Conservation (phyloP, 352 stramenopile species). For the Achlya hypogyna region DNA sequence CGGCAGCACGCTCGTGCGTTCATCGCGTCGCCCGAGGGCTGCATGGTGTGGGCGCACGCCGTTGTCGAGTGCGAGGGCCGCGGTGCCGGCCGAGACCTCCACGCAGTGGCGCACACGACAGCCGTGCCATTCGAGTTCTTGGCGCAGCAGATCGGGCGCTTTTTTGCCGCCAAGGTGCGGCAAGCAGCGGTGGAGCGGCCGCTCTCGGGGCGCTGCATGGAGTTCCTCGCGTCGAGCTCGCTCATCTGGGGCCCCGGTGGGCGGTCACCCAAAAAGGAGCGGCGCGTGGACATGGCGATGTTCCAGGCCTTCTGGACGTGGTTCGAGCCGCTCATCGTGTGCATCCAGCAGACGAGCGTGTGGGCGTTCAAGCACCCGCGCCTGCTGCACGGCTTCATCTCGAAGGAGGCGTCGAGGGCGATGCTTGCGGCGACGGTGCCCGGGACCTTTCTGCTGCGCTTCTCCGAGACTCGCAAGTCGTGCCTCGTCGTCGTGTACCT, state of each 20-base stretch:
- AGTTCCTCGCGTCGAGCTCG: conserved; percentile 64
- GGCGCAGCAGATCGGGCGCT: conserved; percentile 58
- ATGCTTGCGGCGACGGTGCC: conserved; percentile 60
- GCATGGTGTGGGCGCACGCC: conserved; percentile 56
- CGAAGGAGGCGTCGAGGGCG: conserved; percentile 63
- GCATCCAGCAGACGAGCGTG: conserved; percentile 44
- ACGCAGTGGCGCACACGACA: background rate
- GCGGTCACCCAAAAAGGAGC: conserved; percentile 28
- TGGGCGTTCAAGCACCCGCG: conserved; percentile 68
- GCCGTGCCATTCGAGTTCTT: conserved; percentile 47
- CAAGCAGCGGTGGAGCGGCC: conserved; percentile 52
- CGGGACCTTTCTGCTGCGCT: conserved; percentile 68
- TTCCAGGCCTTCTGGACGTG: conserved; percentile 67
- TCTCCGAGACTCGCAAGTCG: conserved; percentile 58
- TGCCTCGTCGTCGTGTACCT: conserved; percentile 72
- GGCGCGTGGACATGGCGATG: conserved; percentile 53
- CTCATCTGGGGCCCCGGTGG: conserved; percentile 46
- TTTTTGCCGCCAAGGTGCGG: conserved; percentile 67
- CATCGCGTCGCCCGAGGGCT: conserved; percentile 28
- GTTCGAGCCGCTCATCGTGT: conserved; percentile 60
- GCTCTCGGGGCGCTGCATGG: conserved; percentile 60
- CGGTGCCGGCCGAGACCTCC: too few species aligned
- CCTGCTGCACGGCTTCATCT: conserved; percentile 72
- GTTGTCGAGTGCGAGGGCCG: conserved; percentile 32
- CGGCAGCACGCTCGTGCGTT: background rate